Evolutionary conservation across 2,329 filamentous ascomycete genomes (phyloP), one percentile per base, ranked within the genome.

Genomic region (Pseudogymnoascus sp.): DNA sequence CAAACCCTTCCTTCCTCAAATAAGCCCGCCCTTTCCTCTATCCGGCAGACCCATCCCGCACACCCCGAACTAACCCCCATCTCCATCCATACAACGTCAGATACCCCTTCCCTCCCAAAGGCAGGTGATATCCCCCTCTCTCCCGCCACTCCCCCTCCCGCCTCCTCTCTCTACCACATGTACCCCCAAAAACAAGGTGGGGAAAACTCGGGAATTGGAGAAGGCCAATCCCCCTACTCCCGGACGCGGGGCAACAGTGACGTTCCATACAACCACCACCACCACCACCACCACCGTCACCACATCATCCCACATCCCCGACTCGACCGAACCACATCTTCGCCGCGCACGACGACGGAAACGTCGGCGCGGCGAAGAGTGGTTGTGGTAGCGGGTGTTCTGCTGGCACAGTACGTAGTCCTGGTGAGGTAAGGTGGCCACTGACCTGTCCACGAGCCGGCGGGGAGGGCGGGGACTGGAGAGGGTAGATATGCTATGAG

Each of bases 221-320:
- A 40, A 37, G 13, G 13, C 15, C 15, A 39, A 6, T 8, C 12
- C 37, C n/a, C 37, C 37, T 39, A 39, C 18, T 12, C 39, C 15
- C 39, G 39, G 39, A 40, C 39, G 39, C 39, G 39, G 27, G 48
- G 48, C 48, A 31, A 29, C 48, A 35, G 48, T 58, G 48, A 58
- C 48, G 48, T 58, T 58, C 48, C 48, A 58, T 58, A 29, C 48
- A 58, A 35, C 31, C 48, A 31, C 48, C 48, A 13, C 10, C 48
- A 55, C 48, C 21, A 58, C 13, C 48, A 9, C n/a, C 48, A 58
- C n/a, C 52, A 31, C 13, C 33, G 13, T 29, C 33, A 36, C 52
- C 52, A 36, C 25, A n/a, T 8, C 48, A 58, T 31, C 48, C 48
- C 27, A 29, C 10, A 58, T 35, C 15, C 15, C 39, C 39, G 39